Base-by-base conservation (phyloP, 2,329 filamentous ascomycete genomes). In the Fusarium longipes region DNA sequence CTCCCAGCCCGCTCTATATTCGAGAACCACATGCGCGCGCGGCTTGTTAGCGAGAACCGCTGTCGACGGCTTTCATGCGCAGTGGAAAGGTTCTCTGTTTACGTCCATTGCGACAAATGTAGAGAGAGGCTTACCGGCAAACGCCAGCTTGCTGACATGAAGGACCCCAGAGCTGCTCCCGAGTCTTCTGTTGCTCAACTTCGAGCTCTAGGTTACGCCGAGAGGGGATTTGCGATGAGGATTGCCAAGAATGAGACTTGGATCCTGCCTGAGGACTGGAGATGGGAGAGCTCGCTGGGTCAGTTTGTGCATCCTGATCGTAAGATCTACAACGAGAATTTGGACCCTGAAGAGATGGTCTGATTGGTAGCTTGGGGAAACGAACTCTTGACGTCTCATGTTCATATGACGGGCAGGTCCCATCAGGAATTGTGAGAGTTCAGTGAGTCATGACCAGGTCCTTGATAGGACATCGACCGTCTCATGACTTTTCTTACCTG, bases 51-150 rank as follows among this genome's bases (percentile, higher is more conserved):
- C 3, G 63, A 67, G 39, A 51, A 50, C 8, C 63, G 57, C 10
- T 67, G 63, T 17, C 39, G 20, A 5, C 52, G 18, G 11, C 47
- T 67, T 15, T 35, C 30, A 20, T 67, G 57, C 29, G 57, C 47
- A 6, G 20, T 12, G 5, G 15, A 33, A 10, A 44, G n/a, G 18
- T 14, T 25, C 9, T 33, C 40, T 8, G 17, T 18, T 3, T 62
- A 66, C 10, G 30, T 52, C 5, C 56, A 66, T 22, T 66, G 62
- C 32, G 49, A 33, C 10, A n/a, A n/a, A 11, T 66, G 62, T 8
- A 62, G 63, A 17, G 25, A 48, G 32, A 48, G 15, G 14, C 29
- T 57, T 18, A 38, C 24, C 10, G 11, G 6, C n/a, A 38, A 20
- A 12, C 61, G 60, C 3, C 17, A n/a, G n/a, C 25, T 48, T 15